Evolutionary conservation across 768 basidiomycete genomes (phyloP), one percentile per base, ranked within the genome.

Genomic region (Amanita thiersii): DNA sequence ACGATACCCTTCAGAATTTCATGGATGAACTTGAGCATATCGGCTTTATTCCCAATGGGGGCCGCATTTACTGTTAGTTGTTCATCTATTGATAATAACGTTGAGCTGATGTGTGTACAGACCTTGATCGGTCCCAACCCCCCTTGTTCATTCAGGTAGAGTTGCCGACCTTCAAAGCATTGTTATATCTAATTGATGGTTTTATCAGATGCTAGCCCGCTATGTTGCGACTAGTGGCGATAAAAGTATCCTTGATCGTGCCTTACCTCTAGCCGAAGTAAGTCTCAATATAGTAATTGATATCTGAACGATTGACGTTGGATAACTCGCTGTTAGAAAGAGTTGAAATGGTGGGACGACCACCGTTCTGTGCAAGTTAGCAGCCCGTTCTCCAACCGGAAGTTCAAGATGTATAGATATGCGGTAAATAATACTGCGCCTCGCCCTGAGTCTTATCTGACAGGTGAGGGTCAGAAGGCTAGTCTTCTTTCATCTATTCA

Each of bases 31-130:
- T 97, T 34, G 77, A 84, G 29, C 55, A 57, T 17, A 77, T 86
- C 52, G 93, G 92, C 0, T 97, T 96, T 64, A 82, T 97, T 47
- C 93, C 93, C 1, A 97, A 96, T 52, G 93, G 93, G 5, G 92
- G 90, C 3, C 73, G 91, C 8, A 89, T 86, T 38, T 96, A 96
- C 54, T 96, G 83, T 82, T 52, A 37, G 60, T 42, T 14, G 44
- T 63, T 56, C 17, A 15, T 28, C 5, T 2, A 10, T 25, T 25
- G 19, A 2, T 19, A n/a, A n/a, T 31, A n/a, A 24, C n/a, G 2
- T 34, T 2, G 15, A 4, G 11, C 12, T 43, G 18, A 7, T 43
- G 25, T 31, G 11, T 19, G 11, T 9, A 6, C 17, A 86, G 83
- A 94, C 60, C 59, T 94, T 48, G 73, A 93, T 52, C 77, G 93